A percentile compares a stretch with the other conserved stretches of the same genome.
These are phyloP conservation scores for Collybiopsis confluens DNA, from an alignment of 768 basidiomycete genomes.

Conservation along the genomic window DNA sequence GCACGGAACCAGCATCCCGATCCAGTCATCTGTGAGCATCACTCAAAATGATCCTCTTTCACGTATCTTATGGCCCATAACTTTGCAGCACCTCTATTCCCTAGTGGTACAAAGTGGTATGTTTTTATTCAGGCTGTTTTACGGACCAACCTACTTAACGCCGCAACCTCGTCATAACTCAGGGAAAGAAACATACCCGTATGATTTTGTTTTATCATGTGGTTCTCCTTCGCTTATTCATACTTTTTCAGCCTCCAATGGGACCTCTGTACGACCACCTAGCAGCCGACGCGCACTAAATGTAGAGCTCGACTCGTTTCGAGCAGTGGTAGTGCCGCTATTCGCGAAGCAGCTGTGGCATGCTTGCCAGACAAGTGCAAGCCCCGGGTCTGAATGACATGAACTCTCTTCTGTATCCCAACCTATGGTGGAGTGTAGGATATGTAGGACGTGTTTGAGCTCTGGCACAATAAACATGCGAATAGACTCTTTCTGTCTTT, in stretches of 20 bases:
- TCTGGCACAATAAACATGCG: no score
- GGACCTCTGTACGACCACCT: conserved; percentile 63
- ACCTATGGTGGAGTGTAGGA: background rate
- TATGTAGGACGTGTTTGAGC: background rate
- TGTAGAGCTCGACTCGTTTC: background rate
- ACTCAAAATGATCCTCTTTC: background rate
- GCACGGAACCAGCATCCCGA: conserved; percentile 77
- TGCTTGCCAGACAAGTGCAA: no score
- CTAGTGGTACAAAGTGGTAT: conserved; percentile 95
- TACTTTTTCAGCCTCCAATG: conserved; percentile 47
- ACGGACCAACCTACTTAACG: conserved; percentile 5
- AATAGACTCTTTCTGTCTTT: no score
- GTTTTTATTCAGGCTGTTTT: conserved; percentile 21
- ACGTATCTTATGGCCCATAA: background rate
- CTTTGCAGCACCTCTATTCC: conserved; percentile 66
- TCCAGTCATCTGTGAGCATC: conserved; percentile 82
- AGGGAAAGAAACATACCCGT: conserved; percentile 85
- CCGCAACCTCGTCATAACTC: conserved; percentile 7
- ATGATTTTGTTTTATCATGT: conserved; percentile 23
- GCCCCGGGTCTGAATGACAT: background rate
- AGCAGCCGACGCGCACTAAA: conserved; percentile 12
- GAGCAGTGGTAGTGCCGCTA: background rate
- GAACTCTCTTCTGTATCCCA: background rate
- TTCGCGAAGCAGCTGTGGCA: background rate
- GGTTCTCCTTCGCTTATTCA: background rate